Evolutionary conservation across 192 early-diverging fungal genomes (phyloP).

Genomic region (Dissophora ornata): DNA sequence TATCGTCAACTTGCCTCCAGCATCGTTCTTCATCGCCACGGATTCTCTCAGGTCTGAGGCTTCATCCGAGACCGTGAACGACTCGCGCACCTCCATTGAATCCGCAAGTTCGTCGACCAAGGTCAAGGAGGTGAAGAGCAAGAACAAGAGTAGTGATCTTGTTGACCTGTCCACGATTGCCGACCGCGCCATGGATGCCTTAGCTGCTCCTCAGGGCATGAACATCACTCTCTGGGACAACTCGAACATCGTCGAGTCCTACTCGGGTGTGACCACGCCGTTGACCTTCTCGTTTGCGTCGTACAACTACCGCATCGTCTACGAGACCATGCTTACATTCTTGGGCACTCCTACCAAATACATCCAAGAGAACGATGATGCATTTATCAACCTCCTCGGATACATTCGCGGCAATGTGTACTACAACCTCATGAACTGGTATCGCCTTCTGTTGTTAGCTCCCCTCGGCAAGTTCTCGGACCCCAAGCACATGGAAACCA

Average conservation of each 20-base stretch:
- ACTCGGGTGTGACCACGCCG: constrained; percentile 49
- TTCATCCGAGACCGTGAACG: constrained; percentile 8
- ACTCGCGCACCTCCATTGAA: constrained; percentile 10
- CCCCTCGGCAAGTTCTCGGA: constrained; percentile 53
- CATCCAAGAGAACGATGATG: constrained; percentile 40
- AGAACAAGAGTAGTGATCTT: constrained; percentile 18
- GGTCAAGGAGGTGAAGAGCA: constrained; percentile 16
- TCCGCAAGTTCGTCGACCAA: constrained; percentile 3
- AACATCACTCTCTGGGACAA: constrained; percentile 51
- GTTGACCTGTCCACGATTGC: constrained; percentile 39
- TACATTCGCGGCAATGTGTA: constrained; percentile 52
- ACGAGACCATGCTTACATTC: constrained; percentile 49
- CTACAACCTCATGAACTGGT: constrained; percentile 57
- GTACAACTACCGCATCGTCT: constrained; percentile 52
- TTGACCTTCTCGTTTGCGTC: constrained; percentile 50
- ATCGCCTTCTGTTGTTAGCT: constrained; percentile 38
- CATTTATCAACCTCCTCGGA: constrained; percentile 40
- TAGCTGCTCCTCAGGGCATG: constrained; percentile 49
- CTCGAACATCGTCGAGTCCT: constrained; percentile 54
- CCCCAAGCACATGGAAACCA: constrained; percentile 53
- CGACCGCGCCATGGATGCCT: constrained; percentile 34
- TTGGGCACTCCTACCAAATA: constrained; percentile 41
- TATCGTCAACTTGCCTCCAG: constrained; percentile 47
- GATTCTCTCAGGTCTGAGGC: constrained; percentile 27
- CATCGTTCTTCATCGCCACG: constrained; percentile 39